phyloP scores from a whole-genome alignment of 352 stramenopile genomes.

The Elongisporangium prolatum region DNA sequence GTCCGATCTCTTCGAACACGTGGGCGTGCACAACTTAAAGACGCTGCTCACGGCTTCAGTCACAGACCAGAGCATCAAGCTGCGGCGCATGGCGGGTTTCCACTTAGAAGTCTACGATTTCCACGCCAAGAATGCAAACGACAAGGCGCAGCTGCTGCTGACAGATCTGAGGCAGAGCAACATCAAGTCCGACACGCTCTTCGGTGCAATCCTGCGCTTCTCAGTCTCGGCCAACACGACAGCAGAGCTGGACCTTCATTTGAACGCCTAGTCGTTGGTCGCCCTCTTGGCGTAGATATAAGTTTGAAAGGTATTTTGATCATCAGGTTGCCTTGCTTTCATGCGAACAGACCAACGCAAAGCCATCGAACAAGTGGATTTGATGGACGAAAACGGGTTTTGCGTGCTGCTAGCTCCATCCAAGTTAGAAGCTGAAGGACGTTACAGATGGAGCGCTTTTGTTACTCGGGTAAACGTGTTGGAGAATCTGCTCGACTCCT shows the following conservation, averaged over 20 bases:
- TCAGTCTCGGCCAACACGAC: constrained; percentile 17
- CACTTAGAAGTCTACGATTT: constrained; percentile 16
- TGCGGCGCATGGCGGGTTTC: constrained; percentile 10
- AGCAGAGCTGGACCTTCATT: constrained; percentile 16
- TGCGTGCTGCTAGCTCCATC: too few species aligned
- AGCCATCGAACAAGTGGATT: too few species aligned
- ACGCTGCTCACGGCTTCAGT: constrained; percentile 13
- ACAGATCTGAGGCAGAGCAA: constrained; percentile 13
- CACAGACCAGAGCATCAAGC: not conserved
- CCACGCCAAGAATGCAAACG: constrained; percentile 7
- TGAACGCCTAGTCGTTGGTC: too few species aligned
- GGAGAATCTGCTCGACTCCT: too few species aligned
- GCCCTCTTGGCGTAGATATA: too few species aligned
- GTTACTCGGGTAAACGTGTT: too few species aligned
- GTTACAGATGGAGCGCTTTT: too few species aligned
- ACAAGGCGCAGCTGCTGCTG: constrained; percentile 14
- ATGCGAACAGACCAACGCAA: too few species aligned
- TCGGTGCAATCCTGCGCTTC: constrained; percentile 21
- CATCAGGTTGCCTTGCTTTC: too few species aligned
- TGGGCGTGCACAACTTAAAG: constrained; percentile 9
- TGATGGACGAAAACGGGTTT: too few species aligned
- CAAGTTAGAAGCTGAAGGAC: too few species aligned
- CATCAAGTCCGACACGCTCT: constrained; percentile 18
- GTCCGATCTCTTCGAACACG: constrained; percentile 16
- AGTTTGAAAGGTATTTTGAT: too few species aligned